Evolutionary conservation across 2,329 filamentous ascomycete genomes (phyloP), one percentile per base, ranked within the genome.

Genomic region (Didymella sp.): DNA sequence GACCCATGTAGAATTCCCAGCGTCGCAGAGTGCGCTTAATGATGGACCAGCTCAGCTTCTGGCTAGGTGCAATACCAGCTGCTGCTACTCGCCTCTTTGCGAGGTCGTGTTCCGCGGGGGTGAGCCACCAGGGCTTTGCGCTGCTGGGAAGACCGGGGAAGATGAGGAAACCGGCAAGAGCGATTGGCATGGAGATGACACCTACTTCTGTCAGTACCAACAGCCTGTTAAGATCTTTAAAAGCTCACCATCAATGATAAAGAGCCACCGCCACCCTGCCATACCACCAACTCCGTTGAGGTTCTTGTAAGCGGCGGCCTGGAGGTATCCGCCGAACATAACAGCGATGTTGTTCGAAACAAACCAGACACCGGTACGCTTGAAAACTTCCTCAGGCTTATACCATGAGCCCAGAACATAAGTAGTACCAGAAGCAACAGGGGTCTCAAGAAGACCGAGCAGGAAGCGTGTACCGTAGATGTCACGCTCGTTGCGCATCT

Each of bases 261-360:
- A 87, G 0, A 86, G 74, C 83, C 73, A 76, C 24, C 73, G 56
- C 81, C 81, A 84, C 0, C 83, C 83, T 0, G 78, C 72, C 65
- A 81, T 78, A 0, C 83, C 83, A 11, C 69, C 68, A 0, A 79
- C 67, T 0, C 66, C 83, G 17, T 82, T 81, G 0, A 86, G 74
- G 25, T 80, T 80, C 19, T 79, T 80, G 65, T 84, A 84, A 0
- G 81, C 81, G 0, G 80, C 83, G 0, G 83, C 79, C 71, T 85
- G 83, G 0, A 86, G 74, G 55, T 84, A 85, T 1, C 83, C 84
- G n/a, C 81, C 82, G 44, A 85, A 81, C 80, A 86, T 84, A n/a
- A 76, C 73, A 0, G 82, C 84, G 0, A 85, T 75, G 4, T 79
- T 81, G 8, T 82, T 81, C 24, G 80, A 81, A 0, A 83, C 78